These are phyloP conservation scores for Fusarium equiseti DNA, from an alignment of 2,329 filamentous ascomycete species.

Conservation along the genomic window DNA sequence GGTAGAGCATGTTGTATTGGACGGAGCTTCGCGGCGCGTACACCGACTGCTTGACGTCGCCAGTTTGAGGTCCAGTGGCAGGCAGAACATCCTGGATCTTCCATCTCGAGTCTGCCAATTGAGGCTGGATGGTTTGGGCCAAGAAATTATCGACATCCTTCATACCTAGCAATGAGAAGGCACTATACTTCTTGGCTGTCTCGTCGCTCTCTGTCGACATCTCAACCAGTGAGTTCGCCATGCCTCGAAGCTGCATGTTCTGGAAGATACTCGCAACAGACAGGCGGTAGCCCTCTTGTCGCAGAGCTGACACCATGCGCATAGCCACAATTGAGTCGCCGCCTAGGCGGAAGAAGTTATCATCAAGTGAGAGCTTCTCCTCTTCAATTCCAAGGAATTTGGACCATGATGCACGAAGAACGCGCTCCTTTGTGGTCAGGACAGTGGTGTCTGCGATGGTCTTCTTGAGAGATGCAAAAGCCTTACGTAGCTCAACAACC, in stretches of 20 bases:
- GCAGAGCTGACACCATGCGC: slow-evolving; percentile 45
- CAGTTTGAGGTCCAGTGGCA: slow-evolving; percentile 39
- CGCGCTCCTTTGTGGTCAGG: slow-evolving; percentile 38
- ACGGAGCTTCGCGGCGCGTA: slow-evolving; percentile 41
- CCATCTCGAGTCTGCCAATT: slow-evolving; percentile 39
- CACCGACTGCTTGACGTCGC: slow-evolving; percentile 42
- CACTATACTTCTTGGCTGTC: slow-evolving; percentile 24
- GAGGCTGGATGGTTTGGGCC: slow-evolving; percentile 21
- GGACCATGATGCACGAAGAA: slow-evolving; percentile 38
- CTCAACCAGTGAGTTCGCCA: slow-evolving; percentile 39
- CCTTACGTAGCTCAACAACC: slow-evolving; percentile 34
- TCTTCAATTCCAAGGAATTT: slow-evolving; percentile 40
- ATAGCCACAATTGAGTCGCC: slow-evolving; percentile 47
- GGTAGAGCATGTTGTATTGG: slow-evolving; percentile 49
- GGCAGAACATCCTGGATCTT: slow-evolving; percentile 41
- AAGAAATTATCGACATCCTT: slow-evolving; percentile 38
- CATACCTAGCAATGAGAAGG: slow-evolving; percentile 39
- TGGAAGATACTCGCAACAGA: slow-evolving; percentile 48
- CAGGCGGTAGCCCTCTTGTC: slow-evolving; percentile 40
- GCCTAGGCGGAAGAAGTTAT: slow-evolving; percentile 48
- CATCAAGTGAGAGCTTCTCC: slow-evolving; percentile 43
- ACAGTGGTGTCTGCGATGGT: slow-evolving; percentile 33
- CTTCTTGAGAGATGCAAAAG: slow-evolving; percentile 23
- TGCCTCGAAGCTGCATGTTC: slow-evolving; percentile 46
- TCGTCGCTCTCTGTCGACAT: slow-evolving; percentile 2